Conservation (phyloP, 192 early-diverging fungal species). For the Podila minutissima region DNA sequence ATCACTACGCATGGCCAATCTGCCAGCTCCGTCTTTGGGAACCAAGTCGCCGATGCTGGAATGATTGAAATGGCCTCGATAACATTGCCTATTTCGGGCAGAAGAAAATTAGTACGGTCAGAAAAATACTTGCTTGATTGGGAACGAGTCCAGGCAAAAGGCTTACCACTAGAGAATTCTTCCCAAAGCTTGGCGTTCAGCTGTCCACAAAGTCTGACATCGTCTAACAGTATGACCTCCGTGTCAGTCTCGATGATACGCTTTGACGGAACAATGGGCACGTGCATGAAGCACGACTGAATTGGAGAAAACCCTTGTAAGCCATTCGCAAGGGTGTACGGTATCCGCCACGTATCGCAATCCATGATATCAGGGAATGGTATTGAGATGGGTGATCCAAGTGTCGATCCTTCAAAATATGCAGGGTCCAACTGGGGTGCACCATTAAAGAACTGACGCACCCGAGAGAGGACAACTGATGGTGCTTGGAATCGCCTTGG, state of each 20-base stretch:
- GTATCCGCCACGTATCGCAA: constrained; percentile 25
- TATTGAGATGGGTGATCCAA: constrained; percentile 20
- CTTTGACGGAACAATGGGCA: constrained; percentile 40
- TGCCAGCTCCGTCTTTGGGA: constrained; percentile 33
- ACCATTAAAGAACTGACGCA: constrained; percentile 29
- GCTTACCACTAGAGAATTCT: constrained; percentile 36
- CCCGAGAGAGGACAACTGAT: constrained; percentile 11
- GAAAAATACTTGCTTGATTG: neutral
- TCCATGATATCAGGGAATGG: constrained; percentile 50
- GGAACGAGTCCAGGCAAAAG: neutral
- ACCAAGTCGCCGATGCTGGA: constrained; percentile 45
- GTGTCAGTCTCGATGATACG: constrained; percentile 39
- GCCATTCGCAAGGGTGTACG: neutral
- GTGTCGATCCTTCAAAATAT: constrained; percentile 22
- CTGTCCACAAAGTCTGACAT: constrained; percentile 30
- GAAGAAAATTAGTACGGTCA: neutral
- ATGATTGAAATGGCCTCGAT: constrained; percentile 34
- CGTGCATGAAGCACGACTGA: constrained; percentile 42
- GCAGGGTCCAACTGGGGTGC: constrained; percentile 36
- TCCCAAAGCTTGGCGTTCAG: constrained; percentile 43
- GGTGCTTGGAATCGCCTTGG: constrained; percentile 40
- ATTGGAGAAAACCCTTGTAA: constrained; percentile 11
- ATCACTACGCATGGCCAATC: constrained; percentile 52
- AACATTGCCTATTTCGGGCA: constrained; percentile 25
- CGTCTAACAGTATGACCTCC: constrained; percentile 35